phyloP scores from a whole-genome alignment of 139 green algal species.

The Tetratostichococcus sp. region DNA sequence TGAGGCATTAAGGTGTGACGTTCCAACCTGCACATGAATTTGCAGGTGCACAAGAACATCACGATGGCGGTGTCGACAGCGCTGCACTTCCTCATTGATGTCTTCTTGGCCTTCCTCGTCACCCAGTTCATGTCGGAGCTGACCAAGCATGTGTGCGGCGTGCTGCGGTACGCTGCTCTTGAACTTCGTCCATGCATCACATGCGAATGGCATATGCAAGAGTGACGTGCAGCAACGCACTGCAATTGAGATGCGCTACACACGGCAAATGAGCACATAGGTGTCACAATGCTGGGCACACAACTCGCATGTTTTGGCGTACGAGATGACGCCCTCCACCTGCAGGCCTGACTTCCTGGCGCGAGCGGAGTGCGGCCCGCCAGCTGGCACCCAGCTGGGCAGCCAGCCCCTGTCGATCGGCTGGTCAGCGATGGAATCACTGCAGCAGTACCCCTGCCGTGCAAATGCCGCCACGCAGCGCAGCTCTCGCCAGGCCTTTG shows the following conservation, averaged over 20 bases:
- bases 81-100: constrained; percentile 37
- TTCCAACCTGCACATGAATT: too few species aligned
- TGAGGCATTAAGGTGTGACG: too few species aligned
- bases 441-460: not conserved
- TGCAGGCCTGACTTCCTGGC: not conserved
- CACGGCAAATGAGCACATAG: too few species aligned
- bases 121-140: constrained; percentile 27
- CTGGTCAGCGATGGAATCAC: not conserved
- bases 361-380: not conserved
- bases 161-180: constrained; percentile 3
- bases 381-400: not conserved
- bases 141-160: constrained; percentile 16
- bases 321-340: too few species aligned
- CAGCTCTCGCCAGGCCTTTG: not conserved
- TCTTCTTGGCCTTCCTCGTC: constrained; percentile 19
- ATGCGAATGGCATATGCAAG: too few species aligned
- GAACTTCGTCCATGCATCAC: too few species aligned
- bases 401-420: not conserved
- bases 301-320: too few species aligned
- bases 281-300: too few species aligned
- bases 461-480: not conserved
- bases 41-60: constrained; percentile 8
- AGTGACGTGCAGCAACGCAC: too few species aligned
- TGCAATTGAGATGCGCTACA: too few species aligned
- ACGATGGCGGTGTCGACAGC: constrained; percentile 15